phyloP scores from a whole-genome alignment of 192 early-diverging fungal genomes.

The Coemansia sp. region DNA sequence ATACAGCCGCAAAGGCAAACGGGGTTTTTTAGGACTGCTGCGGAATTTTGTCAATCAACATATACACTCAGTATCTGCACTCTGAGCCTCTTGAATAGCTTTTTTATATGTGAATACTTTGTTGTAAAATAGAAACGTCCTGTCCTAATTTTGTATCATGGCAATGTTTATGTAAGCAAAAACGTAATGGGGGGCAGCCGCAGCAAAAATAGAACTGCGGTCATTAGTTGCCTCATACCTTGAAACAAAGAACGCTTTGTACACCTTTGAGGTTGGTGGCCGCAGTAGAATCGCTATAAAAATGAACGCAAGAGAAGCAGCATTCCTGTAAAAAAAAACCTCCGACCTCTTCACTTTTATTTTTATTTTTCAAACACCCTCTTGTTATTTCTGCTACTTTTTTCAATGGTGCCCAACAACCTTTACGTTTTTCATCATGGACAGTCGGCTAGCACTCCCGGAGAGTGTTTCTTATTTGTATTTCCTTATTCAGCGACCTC shows the following conservation, averaged over 20 bases:
- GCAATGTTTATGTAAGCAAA: not conserved
- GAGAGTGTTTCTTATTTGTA: not conserved
- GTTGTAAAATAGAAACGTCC: not conserved
- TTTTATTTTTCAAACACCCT: not conserved
- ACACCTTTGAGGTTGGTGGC: not conserved
- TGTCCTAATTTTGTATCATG: not conserved
- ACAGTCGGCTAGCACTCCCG: not conserved
- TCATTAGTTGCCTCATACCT: not conserved
- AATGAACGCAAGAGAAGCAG: not conserved
- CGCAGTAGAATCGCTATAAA: not conserved
- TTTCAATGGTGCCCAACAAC: not conserved
- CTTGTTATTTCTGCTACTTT: not conserved
- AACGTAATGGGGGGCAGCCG: not conserved
- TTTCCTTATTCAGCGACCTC: not conserved
- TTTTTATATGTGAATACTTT: not conserved
- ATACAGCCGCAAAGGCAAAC: too few relatives aligned
- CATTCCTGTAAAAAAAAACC: not conserved
- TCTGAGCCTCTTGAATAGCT: not conserved
- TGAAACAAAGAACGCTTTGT: not conserved
- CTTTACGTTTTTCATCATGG: not conserved
- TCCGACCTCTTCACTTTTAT: not conserved
- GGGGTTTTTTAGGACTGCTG: too few relatives aligned
- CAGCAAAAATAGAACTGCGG: not conserved
- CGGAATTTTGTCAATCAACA: too few relatives aligned
- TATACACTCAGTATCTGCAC: too few relatives aligned